Percentiles rank a stretch among this genome's conserved stretches.
phyloP scores from a whole-genome alignment of 2,329 filamentous ascomycete genomes.

The Botrytis pseudocinerea region DNA sequence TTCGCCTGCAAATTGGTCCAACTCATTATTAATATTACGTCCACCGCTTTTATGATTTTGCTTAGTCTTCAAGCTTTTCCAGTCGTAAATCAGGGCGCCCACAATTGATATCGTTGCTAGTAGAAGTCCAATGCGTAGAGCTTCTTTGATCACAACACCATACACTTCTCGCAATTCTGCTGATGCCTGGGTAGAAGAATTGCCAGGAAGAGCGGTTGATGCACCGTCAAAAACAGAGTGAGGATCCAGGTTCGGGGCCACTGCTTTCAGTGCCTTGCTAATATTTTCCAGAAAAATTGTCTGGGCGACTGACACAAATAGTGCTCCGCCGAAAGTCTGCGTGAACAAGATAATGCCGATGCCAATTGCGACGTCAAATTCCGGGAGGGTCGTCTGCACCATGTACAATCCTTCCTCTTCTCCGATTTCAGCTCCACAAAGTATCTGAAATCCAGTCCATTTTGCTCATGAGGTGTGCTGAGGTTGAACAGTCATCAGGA shows the following conservation, averaged over 20 bases:
- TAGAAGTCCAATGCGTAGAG: not conserved
- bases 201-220: not conserved
- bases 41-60: not conserved
- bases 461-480: constrained; percentile 30
- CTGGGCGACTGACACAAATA: constrained; percentile 37
- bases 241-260: not conserved
- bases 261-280: not conserved
- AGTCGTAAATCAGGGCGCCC: not conserved
- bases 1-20: not conserved
- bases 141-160: not conserved
- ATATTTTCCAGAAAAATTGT: constrained; percentile 32
- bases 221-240: not conserved
- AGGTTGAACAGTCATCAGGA: constrained; percentile 43
- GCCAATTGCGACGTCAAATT: constrained; percentile 36
- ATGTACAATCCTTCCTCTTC: constrained; percentile 31
- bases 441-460: constrained; percentile 42
- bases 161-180: not conserved
- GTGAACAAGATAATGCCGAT: constrained; percentile 35
- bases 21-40: not conserved
- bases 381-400: constrained; percentile 35
- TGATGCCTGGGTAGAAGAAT: not conserved
- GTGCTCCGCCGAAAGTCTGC: constrained; percentile 33
- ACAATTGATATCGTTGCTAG: not conserved
- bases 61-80: not conserved
- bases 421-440: constrained; percentile 34